Conservation (phyloP, 305 asterid species). For the Fraxinus baroniana region DNA sequence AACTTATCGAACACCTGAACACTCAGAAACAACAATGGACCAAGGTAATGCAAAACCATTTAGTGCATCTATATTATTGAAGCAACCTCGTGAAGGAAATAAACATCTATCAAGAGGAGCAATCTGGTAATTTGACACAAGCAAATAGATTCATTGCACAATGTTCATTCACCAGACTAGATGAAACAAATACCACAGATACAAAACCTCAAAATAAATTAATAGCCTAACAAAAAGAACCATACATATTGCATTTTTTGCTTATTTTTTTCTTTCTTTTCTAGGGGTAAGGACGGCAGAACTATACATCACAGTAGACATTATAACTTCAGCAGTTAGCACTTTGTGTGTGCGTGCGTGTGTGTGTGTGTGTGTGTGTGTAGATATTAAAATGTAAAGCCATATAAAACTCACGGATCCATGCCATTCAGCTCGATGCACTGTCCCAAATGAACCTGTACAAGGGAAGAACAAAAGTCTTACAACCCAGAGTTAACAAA, state of each 20-base stretch:
- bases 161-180: not conserved
- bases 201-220: not conserved
- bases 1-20: not conserved
- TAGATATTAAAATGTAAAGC: not conserved
- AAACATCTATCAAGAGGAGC: not conserved
- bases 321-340: conserved; percentile 11
- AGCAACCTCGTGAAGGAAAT: not conserved
- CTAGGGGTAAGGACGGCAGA: not conserved
- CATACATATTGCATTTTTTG: not conserved
- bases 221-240: not conserved
- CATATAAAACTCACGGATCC: conserved; percentile 68
- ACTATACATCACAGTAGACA: not conserved
- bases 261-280: not conserved
- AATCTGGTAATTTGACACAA: not conserved
- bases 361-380: no score
- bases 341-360: not conserved
- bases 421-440: conserved; percentile 99
- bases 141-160: not conserved
- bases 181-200: not conserved
- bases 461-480: conserved; percentile 6
- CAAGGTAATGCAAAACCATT: not conserved
- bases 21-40: not conserved
- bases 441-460: conserved; percentile 96
- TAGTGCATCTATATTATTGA: not conserved
- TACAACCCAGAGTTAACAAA: conserved; percentile 14